A percentile compares a stretch with the other conserved stretches of the same genome.
These are phyloP conservation scores for Raphanus raphanistrum DNA, from an alignment of 345 rosid genomes.

Conservation along the genomic window DNA sequence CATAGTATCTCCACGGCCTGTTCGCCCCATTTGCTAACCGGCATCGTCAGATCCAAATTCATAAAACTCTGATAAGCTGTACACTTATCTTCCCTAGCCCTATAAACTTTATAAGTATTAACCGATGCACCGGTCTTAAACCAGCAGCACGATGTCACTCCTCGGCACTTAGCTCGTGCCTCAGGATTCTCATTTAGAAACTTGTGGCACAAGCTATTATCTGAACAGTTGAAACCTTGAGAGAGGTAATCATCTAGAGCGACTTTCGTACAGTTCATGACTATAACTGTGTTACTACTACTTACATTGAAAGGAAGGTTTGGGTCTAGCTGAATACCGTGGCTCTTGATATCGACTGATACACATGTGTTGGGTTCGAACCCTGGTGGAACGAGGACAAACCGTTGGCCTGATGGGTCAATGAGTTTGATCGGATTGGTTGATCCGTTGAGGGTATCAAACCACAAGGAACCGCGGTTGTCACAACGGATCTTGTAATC, in stretches of 20 bases:
- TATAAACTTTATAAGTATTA: conserved; percentile 1
- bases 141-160: conserved; percentile 1
- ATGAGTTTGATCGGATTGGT: not conserved
- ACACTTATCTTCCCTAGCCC: not conserved
- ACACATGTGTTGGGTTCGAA: conserved; percentile 2
- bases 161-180: not conserved
- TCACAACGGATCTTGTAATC: not conserved
- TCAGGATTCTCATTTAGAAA: not conserved
- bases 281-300: conserved; percentile 1
- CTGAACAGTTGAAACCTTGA: not conserved
- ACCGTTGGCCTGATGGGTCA: not conserved
- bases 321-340: conserved; percentile 1
- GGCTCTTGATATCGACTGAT: not conserved
- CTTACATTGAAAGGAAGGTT: not conserved
- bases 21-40: conserved; percentile 7
- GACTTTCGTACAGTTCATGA: not conserved
- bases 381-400: not conserved
- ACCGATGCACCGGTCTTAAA: not conserved
- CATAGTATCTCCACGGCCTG: conserved; percentile 8
- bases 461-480: not conserved
- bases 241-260: not conserved
- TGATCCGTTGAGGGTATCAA: not conserved
- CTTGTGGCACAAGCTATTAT: conserved; percentile 7
- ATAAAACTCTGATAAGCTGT: not conserved
- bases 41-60: not conserved